A percentile compares a stretch with the other conserved stretches of the same genome.
Conservation (phyloP, 108 stramenopile species). For the Aurantiochytrium sp. region DNA sequence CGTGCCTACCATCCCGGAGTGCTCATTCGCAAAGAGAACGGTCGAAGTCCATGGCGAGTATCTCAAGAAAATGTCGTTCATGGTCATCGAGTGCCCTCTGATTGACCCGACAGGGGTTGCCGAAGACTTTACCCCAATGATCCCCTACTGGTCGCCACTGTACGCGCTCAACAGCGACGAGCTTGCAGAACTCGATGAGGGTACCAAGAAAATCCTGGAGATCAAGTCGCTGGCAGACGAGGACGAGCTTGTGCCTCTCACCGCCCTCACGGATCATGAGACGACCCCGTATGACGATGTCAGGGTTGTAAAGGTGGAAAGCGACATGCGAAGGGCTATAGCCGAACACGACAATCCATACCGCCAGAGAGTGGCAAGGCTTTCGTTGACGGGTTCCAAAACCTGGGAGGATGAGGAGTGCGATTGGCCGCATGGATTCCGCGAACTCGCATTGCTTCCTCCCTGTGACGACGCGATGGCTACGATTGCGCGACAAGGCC, state of each 20-base stretch:
- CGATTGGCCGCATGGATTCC: background rate
- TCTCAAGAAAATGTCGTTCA: background rate
- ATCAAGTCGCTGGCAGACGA: background rate
- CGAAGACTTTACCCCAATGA: background rate
- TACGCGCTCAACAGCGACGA: background rate
- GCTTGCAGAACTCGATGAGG: background rate
- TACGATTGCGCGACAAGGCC: background rate
- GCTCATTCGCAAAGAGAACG: background rate
- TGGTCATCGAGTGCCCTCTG: background rate
- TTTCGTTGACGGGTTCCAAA: background rate
- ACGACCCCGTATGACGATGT: background rate
- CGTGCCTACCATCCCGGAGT: background rate
- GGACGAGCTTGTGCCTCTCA: background rate
- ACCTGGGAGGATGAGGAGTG: background rate
- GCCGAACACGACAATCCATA: background rate
- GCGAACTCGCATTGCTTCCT: background rate
- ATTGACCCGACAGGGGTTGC: background rate
- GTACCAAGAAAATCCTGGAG: background rate
- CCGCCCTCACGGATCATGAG: background rate
- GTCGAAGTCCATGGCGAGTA: background rate
- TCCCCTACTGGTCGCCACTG: background rate
- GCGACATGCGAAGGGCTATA: background rate
- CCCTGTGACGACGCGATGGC: background rate
- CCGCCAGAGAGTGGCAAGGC: background rate
- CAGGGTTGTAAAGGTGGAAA: background rate